A percentile compares a stretch with the other conserved stretches of the same genome.
These are phyloP conservation scores for Colletotrichum cereale DNA, from an alignment of 2,329 filamentous ascomycete species.

Conservation along the genomic window DNA sequence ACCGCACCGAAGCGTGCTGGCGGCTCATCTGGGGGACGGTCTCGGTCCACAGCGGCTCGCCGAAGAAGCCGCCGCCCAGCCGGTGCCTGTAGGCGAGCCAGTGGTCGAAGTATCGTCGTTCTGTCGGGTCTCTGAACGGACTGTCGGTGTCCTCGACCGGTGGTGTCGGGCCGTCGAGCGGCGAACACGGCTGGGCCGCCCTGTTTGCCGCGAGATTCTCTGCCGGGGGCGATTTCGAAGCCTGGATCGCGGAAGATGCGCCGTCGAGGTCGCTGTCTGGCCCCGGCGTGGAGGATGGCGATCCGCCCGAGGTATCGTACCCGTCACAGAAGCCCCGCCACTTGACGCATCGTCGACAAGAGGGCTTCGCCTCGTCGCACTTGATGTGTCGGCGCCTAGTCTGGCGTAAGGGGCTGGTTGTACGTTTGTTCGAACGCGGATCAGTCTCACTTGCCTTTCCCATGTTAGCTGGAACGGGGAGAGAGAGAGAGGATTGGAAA, in stretches of 20 bases:
- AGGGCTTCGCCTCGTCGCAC: constrained; percentile 52
- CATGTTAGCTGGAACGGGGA: not conserved
- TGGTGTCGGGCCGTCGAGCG: not conserved
- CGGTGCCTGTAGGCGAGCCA: constrained; percentile 44
- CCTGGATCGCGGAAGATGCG: not conserved
- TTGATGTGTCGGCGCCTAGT: constrained; percentile 52
- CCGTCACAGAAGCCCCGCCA: constrained; percentile 52
- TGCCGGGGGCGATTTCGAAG: not conserved
- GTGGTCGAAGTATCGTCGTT: constrained; percentile 46
- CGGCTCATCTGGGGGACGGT: constrained; percentile 51
- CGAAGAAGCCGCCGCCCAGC: constrained; percentile 49
- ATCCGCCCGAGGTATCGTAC: constrained; percentile 42
- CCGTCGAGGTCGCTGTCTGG: not conserved
- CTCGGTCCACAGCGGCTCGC: constrained; percentile 51
- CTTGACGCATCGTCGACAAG: constrained; percentile 51
- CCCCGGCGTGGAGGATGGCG: not conserved
- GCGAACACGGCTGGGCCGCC: not conserved
- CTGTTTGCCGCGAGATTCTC: not conserved
- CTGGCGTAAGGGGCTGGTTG: constrained; percentile 9
- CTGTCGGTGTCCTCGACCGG: not conserved
- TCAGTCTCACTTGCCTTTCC: constrained; percentile 46
- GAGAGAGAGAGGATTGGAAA: too few relatives aligned
- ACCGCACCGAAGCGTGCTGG: constrained; percentile 50
- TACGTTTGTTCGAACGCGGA: not conserved
- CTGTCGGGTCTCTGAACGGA: constrained; percentile 41